Evolutionary conservation across 1,284 basidiomycete species (phyloP).

Genomic region (Ustilago nuda): DNA sequence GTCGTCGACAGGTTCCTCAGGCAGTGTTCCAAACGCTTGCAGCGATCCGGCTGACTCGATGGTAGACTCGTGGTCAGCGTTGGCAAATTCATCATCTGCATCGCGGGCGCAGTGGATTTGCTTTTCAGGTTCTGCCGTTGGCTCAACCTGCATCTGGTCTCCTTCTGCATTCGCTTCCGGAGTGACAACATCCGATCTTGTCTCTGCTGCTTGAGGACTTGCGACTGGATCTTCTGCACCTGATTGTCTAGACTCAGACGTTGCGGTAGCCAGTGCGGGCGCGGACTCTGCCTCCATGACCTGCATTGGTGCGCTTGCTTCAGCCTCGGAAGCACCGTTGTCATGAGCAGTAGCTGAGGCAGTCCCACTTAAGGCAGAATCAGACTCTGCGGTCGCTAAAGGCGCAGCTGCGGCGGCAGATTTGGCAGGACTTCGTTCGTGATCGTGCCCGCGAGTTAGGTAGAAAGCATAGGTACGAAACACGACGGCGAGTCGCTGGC

Average conservation of each 20-base stretch:
- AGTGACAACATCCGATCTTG: neutral
- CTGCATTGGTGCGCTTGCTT: neutral
- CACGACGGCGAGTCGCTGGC: neutral
- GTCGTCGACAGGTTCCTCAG: conserved; percentile 12
- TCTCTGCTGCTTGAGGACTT: neutral
- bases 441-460: neutral
- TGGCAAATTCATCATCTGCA: neutral
- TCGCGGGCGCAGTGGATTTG: neutral
- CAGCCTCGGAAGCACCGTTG: neutral
- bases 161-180: neutral
- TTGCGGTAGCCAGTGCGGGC: neutral
- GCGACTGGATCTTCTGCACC: neutral
- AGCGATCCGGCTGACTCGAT: conserved; percentile 20
- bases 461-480: conserved; percentile 5
- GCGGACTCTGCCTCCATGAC: neutral
- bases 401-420: neutral
- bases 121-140: neutral
- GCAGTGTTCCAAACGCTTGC: conserved; percentile 32
- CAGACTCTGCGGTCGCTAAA: too few relatives aligned
- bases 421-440: neutral
- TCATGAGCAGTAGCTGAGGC: neutral
- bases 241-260: neutral
- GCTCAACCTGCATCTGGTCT: neutral
- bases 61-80: neutral
- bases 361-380: too few relatives aligned